Evolutionary conservation across 345 rosid species (phyloP), one percentile per base, ranked within the genome.

Genomic region (Boechera divaricarpa): DNA sequence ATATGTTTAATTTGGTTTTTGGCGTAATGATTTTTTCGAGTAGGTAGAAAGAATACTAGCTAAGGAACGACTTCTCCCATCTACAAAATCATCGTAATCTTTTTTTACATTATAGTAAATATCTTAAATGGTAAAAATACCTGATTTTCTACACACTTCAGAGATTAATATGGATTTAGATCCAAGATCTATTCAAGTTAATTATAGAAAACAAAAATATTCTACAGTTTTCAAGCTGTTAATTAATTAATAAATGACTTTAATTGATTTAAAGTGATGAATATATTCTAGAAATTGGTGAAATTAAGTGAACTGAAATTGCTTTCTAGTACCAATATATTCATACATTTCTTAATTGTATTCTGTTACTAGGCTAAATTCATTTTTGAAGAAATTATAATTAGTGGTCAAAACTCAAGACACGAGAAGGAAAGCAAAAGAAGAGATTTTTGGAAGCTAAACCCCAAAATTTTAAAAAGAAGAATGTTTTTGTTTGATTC

Each of bases 391-490:
- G 36, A 15, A 13, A 2, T 60, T 60, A 72, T 38, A 44, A 44
- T n/a, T 44, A 16, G 41, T 28, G 70, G 63, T 5, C 32, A 38
- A 51, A 38, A 41, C 64, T n/a, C 31, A 31, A 51, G 51, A 54
- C 71, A 28, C 42, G 11, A 51, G 26, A 67, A 26, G 38, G 57
- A 68, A 59, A 68, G 45, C 35, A 68, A 61, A 69, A 68, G 48
- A 57, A 57, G 68, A 59, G 62, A 68, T 51, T 51, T 69, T 68
- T 51, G 79, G 79, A 68, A 41, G 69, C 74, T 49, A 67, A 24
- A 48, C 67, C 60, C 67, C 56, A 51, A 55, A 45, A 21, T 7
- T 16, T 2, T 8, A 55, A 38, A 64, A 55, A 32, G 44, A 76
- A 53, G 51, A 77, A 35, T 69, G 52, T 48, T 70, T 44, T 70